Evolutionary conservation across 179 eudicot genomes (phyloP).

Genomic region (Corrigiola litoralis): DNA sequence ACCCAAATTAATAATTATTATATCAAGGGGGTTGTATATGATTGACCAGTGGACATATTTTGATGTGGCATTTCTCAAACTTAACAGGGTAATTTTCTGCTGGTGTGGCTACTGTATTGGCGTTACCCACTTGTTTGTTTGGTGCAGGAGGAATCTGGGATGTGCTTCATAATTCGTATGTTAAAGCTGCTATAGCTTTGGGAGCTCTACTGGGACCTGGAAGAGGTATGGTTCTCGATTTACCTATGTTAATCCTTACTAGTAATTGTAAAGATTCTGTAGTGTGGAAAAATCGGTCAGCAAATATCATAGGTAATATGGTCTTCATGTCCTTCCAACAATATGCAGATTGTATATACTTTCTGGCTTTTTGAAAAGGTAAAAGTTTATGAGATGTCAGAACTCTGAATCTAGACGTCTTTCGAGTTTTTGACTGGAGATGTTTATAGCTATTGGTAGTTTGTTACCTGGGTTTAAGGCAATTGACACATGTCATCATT

Average conservation of each 20-base stretch:
- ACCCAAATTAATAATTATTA: too few relatives aligned
- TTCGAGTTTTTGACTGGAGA: background rate
- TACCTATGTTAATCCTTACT: background rate
- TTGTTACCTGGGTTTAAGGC: background rate
- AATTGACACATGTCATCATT: background rate
- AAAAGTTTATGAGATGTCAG: background rate
- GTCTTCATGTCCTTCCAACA: too few relatives aligned
- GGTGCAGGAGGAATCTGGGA: slow-evolving; percentile 63
- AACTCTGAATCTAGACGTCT: background rate
- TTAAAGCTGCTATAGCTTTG: slow-evolving; percentile 77
- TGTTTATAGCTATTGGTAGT: background rate
- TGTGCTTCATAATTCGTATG: slow-evolving; percentile 73
- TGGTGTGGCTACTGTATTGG: background rate
- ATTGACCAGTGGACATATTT: background rate
- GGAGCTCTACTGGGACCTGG: slow-evolving; percentile 93
- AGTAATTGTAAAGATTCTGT: background rate
- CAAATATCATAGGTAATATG: too few relatives aligned
- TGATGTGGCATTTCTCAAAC: background rate
- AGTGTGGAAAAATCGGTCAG: background rate
- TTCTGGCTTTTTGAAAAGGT: too few relatives aligned
- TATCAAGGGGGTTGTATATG: too few relatives aligned
- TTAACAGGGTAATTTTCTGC: background rate
- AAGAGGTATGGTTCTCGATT: slow-evolving; percentile 52
- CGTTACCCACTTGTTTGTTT: slow-evolving; percentile 10
- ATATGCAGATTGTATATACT: too few relatives aligned